Percentiles rank a stretch among this genome's conserved stretches.
Evolutionary conservation across 2,329 filamentous ascomycete species (phyloP).

Genomic region (Orbilia ellipsospora): DNA sequence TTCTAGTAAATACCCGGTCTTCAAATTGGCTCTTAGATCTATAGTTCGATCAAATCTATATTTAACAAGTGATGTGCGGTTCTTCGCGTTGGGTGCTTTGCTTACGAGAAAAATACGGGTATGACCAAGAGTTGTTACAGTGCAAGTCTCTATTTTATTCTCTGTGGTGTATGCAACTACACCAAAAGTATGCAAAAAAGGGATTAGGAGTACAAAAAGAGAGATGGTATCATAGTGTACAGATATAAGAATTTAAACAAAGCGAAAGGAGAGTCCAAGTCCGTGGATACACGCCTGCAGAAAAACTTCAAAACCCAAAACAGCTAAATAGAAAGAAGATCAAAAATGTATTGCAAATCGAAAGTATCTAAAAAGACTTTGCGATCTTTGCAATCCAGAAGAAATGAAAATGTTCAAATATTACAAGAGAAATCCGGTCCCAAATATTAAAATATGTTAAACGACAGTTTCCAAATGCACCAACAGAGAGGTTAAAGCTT

Average conservation of each 20-base stretch:
- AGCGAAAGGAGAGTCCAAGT: constrained; percentile 13
- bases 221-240: constrained; percentile 46
- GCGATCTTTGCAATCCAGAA: neutral
- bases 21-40: too few relatives aligned
- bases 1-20: too few relatives aligned
- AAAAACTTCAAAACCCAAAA: neutral
- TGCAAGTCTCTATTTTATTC: too few relatives aligned
- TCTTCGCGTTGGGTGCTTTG: too few relatives aligned
- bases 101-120: too few relatives aligned
- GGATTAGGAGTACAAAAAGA: neutral
- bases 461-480: constrained; percentile 17
- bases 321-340: neutral
- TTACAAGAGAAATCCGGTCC: constrained; percentile 26
- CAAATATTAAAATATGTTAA: constrained; percentile 5
- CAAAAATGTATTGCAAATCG: neutral
- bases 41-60: too few relatives aligned
- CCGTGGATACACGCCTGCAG: constrained; percentile 38
- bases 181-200: too few relatives aligned
- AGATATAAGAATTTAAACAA: constrained; percentile 9
- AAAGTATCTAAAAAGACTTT: constrained; percentile 13
- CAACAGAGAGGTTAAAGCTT: neutral
- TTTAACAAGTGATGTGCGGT: too few relatives aligned
- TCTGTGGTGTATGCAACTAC: too few relatives aligned
- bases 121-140: too few relatives aligned
- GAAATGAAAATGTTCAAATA: constrained; percentile 10